phyloP scores from a whole-genome alignment of 1,284 basidiomycete genomes.

The Trametes polyzona region DNA sequence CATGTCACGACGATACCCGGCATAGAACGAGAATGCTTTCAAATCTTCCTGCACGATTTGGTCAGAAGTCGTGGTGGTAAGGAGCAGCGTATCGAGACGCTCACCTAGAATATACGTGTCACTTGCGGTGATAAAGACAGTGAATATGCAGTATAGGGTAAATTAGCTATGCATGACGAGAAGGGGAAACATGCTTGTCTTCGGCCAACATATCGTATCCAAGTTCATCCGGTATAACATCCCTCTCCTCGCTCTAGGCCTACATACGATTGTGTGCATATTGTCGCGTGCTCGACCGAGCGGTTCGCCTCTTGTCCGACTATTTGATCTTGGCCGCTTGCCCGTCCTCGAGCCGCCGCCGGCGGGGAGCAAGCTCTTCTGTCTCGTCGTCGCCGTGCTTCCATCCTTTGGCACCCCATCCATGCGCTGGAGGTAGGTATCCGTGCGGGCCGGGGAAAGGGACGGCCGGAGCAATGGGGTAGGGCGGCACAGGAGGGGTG shows the following conservation, averaged over 20 bases:
- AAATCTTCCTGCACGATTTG: too few relatives aligned
- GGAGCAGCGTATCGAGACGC: neutral
- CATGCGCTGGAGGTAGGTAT: conserved; percentile 44
- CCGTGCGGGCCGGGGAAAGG: conserved; percentile 49
- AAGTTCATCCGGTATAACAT: neutral
- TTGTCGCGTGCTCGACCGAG: neutral
- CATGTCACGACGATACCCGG: too few relatives aligned
- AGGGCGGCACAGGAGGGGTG: conserved; percentile 37
- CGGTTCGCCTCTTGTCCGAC: neutral
- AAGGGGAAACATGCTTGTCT: neutral
- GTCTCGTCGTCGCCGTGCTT: conserved; percentile 21
- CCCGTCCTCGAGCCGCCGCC: conserved; percentile 67
- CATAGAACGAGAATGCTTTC: too few relatives aligned
- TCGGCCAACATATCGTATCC: neutral
- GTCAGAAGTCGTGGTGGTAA: too few relatives aligned
- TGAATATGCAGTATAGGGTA: conserved; percentile 5
- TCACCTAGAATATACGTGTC: neutral
- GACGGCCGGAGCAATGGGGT: conserved; percentile 46
- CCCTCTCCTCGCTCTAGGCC: neutral
- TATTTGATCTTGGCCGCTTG: conserved; percentile 55
- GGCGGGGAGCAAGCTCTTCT: conserved; percentile 51
- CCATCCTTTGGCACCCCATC: conserved; percentile 44
- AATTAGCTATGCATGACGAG: conserved; percentile 3
- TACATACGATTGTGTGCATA: too few relatives aligned
- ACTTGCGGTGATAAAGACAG: neutral